phyloP scores from a whole-genome alignment of 768 basidiomycete genomes.

The Candolleomyces efflorescens region DNA sequence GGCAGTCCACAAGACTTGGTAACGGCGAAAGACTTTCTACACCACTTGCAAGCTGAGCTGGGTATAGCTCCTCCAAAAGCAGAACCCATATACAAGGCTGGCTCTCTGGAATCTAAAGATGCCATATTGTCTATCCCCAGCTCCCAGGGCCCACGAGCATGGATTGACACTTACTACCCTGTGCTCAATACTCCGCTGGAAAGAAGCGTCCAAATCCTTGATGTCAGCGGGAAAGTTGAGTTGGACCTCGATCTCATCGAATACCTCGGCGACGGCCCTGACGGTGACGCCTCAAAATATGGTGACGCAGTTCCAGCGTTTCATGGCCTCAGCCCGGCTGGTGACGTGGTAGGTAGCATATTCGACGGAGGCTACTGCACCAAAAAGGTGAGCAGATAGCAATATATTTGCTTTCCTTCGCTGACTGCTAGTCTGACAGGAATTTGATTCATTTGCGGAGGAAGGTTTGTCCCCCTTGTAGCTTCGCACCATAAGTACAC shows the following conservation, averaged over 20 bases:
- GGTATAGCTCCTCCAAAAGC: slow-evolving; percentile 38
- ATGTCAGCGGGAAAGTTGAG: slow-evolving; percentile 5
- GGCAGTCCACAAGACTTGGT: slow-evolving; percentile 56
- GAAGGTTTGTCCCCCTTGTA: slow-evolving; percentile 11
- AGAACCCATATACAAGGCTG: slow-evolving; percentile 66
- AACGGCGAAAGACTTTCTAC: slow-evolving; percentile 63
- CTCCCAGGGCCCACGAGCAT: slow-evolving; percentile 48
- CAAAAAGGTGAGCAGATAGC: slow-evolving; percentile 40
- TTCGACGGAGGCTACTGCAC: slow-evolving; percentile 83
- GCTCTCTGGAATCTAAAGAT: slow-evolving; percentile 59
- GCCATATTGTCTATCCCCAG: slow-evolving; percentile 51
- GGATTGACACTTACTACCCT: slow-evolving; percentile 90
- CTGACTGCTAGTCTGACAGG: slow-evolving; percentile 21
- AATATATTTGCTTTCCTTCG: background rate
- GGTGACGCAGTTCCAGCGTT: slow-evolving; percentile 69
- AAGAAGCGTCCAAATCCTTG: slow-evolving; percentile 40
- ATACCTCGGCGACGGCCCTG: slow-evolving; percentile 53
- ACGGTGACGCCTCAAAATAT: slow-evolving; percentile 69
- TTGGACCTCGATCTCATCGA: slow-evolving; percentile 57
- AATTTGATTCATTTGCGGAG: slow-evolving; percentile 49
- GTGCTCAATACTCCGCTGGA: slow-evolving; percentile 77
- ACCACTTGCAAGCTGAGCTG: slow-evolving; percentile 64
- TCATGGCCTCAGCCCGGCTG: slow-evolving; percentile 79
- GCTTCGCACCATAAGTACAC: too few relatives aligned
- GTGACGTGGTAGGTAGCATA: slow-evolving; percentile 62